Evolutionary conservation across 1,284 basidiomycete species (phyloP).

Genomic region (Ceratobasidium sp.): DNA sequence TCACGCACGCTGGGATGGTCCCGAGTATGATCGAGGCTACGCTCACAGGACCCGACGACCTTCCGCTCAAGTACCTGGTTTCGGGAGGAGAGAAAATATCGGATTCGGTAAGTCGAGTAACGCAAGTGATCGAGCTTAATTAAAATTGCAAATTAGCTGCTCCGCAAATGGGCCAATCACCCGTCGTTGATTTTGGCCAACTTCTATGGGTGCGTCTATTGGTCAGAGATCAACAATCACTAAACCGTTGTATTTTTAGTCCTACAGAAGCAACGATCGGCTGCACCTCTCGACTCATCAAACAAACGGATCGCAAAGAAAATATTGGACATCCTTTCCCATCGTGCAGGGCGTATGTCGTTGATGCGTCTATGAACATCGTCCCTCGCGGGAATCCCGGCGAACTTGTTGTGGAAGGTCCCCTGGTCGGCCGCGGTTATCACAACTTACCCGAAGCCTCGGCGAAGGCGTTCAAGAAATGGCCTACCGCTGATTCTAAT

Average conservation of each 20-base stretch:
- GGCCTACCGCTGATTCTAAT: constrained; percentile 58
- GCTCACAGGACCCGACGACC: constrained; percentile 57
- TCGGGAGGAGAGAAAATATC: constrained; percentile 70
- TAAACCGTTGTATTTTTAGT: constrained; percentile 49
- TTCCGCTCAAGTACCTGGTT: constrained; percentile 63
- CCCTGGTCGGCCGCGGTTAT: constrained; percentile 68
- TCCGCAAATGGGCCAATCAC: constrained; percentile 67
- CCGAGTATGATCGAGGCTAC: constrained; percentile 70
- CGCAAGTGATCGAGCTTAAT: neutral
- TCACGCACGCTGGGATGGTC: constrained; percentile 69
- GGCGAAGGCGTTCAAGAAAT: constrained; percentile 64
- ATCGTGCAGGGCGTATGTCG: constrained; percentile 60
- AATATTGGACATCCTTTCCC: constrained; percentile 63
- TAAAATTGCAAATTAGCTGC: constrained; percentile 57
- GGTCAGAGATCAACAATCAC: neutral
- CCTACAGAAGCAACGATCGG: constrained; percentile 67
- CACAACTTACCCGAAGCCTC: constrained; percentile 64
- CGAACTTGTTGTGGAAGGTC: constrained; percentile 67
- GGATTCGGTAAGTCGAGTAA: constrained; percentile 60
- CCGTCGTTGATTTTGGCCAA: constrained; percentile 64
- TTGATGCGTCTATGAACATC: constrained; percentile 60
- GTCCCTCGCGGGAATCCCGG: constrained; percentile 64
- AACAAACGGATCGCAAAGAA: constrained; percentile 59
- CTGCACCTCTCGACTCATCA: constrained; percentile 65
- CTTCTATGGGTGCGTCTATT: constrained; percentile 63